Evolutionary conservation across 108 stramenopile species (phyloP).

Genomic region (Mayamaea pseudoterrestris): DNA sequence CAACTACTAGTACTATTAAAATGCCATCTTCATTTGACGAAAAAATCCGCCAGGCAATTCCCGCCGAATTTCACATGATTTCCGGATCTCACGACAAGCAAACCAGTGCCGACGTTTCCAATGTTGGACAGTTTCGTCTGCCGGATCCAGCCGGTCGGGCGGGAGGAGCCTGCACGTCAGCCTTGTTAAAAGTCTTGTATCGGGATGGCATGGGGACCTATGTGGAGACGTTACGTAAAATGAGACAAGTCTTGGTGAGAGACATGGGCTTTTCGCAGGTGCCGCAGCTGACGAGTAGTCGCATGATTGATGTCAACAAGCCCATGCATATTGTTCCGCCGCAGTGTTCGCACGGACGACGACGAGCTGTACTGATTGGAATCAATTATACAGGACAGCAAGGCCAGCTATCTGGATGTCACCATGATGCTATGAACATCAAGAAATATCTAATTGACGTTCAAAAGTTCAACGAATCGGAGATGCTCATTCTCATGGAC

Average conservation of each 20-base stretch:
- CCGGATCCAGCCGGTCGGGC: slow-evolving; percentile 65
- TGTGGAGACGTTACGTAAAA: slow-evolving; percentile 49
- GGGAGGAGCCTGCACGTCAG: slow-evolving; percentile 83
- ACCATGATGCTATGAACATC: slow-evolving; percentile 82
- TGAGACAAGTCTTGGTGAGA: slow-evolving; percentile 36
- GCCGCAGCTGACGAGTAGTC: slow-evolving; percentile 66
- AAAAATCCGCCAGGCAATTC: slow-evolving; percentile 47
- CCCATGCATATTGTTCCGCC: slow-evolving; percentile 26
- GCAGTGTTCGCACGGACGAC: slow-evolving; percentile 22
- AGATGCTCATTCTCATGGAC: slow-evolving; percentile 84
- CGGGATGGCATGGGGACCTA: slow-evolving; percentile 40
- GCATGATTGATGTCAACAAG: slow-evolving; percentile 27
- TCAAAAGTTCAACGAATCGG: slow-evolving; percentile 66
- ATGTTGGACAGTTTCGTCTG: slow-evolving; percentile 49
- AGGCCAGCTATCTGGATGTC: slow-evolving; percentile 73
- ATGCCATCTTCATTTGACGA: slow-evolving; percentile 11
- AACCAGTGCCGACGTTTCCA: slow-evolving; percentile 81
- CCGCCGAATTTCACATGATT: slow-evolving; percentile 76
- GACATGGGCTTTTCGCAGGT: slow-evolving; percentile 60
- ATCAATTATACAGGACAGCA: slow-evolving; percentile 88
- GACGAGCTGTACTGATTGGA: slow-evolving; percentile 72
- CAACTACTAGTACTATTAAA: too few relatives aligned
- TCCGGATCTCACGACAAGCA: slow-evolving; percentile 73
- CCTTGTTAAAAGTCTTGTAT: slow-evolving; percentile 59
- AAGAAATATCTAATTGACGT: slow-evolving; percentile 67